Percentiles rank a stretch among this genome's conserved stretches.
phyloP scores from a whole-genome alignment of 2,329 filamentous ascomycete genomes.

The Acrocalymma vagum region DNA sequence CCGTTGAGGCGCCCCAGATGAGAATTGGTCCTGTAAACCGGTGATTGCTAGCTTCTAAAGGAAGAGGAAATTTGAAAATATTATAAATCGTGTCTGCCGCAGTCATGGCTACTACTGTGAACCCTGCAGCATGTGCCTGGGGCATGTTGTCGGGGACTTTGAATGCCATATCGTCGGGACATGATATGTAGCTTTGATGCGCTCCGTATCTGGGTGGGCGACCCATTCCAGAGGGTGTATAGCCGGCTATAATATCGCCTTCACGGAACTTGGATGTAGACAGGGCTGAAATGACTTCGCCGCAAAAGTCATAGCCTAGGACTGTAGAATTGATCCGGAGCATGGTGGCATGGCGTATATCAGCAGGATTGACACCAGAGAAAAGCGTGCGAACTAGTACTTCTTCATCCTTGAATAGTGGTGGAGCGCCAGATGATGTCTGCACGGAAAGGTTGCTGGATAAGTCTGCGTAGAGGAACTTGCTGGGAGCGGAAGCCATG shows the following conservation, averaged over 20 bases:
- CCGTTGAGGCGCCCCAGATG: slow-evolving; percentile 18
- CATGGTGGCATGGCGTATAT: slow-evolving; percentile 6
- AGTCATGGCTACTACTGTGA: slow-evolving; percentile 62
- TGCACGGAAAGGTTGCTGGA: slow-evolving; percentile 1
- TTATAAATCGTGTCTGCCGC: slow-evolving; percentile 61
- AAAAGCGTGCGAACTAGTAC: background rate
- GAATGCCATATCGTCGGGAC: slow-evolving; percentile 53
- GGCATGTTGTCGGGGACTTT: slow-evolving; percentile 48
- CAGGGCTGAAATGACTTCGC: slow-evolving; percentile 3
- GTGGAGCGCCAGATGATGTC: slow-evolving; percentile 1
- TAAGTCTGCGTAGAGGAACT: slow-evolving; percentile 2
- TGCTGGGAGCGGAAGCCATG: too few relatives aligned
- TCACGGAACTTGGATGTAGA: slow-evolving; percentile 3
- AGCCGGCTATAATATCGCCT: slow-evolving; percentile 55
- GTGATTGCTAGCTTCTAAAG: slow-evolving; percentile 60
- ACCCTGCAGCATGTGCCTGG: slow-evolving; percentile 55
- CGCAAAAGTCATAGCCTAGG: slow-evolving; percentile 15
- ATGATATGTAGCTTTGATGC: slow-evolving; percentile 62
- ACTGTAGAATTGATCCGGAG: slow-evolving; percentile 12
- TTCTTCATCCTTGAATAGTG: too few relatives aligned
- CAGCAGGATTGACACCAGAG: slow-evolving; percentile 14
- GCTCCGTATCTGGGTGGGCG: slow-evolving; percentile 48
- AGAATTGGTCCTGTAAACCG: slow-evolving; percentile 39
- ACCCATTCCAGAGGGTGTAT: slow-evolving; percentile 54
- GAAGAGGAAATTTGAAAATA: slow-evolving; percentile 60